Evolutionary conservation across 164 flowering plant species (phyloP).

Genomic region (Macadamia integrifolia): DNA sequence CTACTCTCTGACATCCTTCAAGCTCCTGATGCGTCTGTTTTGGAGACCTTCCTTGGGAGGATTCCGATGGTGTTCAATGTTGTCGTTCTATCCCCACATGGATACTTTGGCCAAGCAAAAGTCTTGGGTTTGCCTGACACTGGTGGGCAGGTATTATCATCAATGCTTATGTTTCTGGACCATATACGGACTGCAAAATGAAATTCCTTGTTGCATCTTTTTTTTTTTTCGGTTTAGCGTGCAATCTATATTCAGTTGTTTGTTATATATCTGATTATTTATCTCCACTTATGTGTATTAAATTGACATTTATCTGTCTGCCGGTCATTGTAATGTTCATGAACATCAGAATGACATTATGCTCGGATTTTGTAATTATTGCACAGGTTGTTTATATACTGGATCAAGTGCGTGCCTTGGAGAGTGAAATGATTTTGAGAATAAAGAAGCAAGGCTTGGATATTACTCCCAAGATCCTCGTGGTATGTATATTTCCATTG

Average conservation of each 20-base stretch:
- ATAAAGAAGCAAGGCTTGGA: conserved; percentile 78
- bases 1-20: conserved; percentile 72
- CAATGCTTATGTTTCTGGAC: neutral
- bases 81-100: conserved; percentile 78
- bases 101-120: conserved; percentile 85
- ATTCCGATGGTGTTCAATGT: conserved; percentile 85
- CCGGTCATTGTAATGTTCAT: neutral
- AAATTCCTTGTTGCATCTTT: neutral
- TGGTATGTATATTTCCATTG: conserved; percentile 31
- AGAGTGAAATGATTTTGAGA: conserved; percentile 65
- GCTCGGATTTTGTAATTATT: neutral
- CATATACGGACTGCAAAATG: neutral
- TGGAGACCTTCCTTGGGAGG: conserved; percentile 66
- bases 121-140: conserved; percentile 83
- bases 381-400: conserved; percentile 69
- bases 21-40: conserved; percentile 80
- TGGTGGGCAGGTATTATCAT: conserved; percentile 64
- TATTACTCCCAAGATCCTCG: conserved; percentile 60
- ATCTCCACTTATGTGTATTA: neutral
- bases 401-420: conserved; percentile 89
- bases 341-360: too few relatives aligned
- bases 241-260: neutral
- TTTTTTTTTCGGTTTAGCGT: neutral
- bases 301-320: neutral
- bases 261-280: neutral